These are phyloP conservation scores for Talaromyces thailandensis DNA, from an alignment of 495 filamentous ascomycete species.

Conservation along the genomic window DNA sequence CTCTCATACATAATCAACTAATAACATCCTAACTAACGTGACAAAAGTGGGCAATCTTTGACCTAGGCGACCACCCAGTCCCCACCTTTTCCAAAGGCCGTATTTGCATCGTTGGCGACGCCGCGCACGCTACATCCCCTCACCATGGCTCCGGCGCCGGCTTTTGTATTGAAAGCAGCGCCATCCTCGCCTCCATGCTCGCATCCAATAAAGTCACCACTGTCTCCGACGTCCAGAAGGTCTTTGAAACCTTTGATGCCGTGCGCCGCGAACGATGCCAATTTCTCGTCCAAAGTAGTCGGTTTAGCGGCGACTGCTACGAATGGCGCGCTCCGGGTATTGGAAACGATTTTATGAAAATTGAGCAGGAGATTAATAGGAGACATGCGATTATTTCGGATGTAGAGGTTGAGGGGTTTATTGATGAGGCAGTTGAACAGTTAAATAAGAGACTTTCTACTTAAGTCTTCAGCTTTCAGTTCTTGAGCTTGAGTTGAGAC, in stretches of 20 bases:
- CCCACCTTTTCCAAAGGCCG: conserved; percentile 27
- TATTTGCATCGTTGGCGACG: conserved; percentile 41
- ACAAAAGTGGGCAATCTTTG: conserved; percentile 48
- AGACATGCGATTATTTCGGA: conserved; percentile 13
- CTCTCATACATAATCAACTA: not conserved
- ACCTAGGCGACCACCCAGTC: conserved; percentile 38
- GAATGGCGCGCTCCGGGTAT: conserved; percentile 17
- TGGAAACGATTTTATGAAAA: conserved; percentile 14
- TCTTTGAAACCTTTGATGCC: conserved; percentile 13
- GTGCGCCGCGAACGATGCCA: conserved; percentile 19
- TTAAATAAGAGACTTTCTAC: not conserved
- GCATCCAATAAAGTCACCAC: conserved; percentile 11
- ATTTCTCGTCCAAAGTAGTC: conserved; percentile 26
- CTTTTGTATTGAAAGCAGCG: conserved; percentile 46
- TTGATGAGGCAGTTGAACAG: conserved; percentile 6
- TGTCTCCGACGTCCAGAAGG: conserved; percentile 9
- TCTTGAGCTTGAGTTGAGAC: not conserved
- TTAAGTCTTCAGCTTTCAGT: not conserved
- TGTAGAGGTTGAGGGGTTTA: conserved; percentile 14
- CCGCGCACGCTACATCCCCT: conserved; percentile 36
- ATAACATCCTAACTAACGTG: not conserved
- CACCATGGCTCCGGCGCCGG: conserved; percentile 49
- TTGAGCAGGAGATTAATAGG: conserved; percentile 18
- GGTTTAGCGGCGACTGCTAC: conserved; percentile 21
- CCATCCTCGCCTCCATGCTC: conserved; percentile 34